These are phyloP conservation scores for Floccularia luteovirens DNA, from an alignment of 768 basidiomycete species.

Conservation along the genomic window DNA sequence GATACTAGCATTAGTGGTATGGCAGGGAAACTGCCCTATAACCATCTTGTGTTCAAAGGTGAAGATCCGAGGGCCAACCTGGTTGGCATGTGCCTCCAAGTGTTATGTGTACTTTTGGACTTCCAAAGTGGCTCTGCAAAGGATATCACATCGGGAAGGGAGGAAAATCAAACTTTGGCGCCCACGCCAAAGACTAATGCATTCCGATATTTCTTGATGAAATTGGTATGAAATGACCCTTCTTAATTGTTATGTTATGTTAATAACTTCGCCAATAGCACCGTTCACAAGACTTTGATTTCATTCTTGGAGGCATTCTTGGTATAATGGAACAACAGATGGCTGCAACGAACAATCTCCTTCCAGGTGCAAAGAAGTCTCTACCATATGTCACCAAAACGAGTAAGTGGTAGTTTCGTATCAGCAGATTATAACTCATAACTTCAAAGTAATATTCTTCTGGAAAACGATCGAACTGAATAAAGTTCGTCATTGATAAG, in stretches of 20 bases:
- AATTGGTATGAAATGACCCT: constrained; percentile 49
- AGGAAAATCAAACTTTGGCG: constrained; percentile 32
- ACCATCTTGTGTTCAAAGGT: constrained; percentile 86
- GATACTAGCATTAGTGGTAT: constrained; percentile 55
- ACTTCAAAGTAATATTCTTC: constrained; percentile 58
- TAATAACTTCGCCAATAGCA: constrained; percentile 44
- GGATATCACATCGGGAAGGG: constrained; percentile 35
- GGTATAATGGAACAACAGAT: constrained; percentile 71
- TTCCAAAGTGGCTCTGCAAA: constrained; percentile 74
- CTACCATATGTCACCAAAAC: constrained; percentile 79
- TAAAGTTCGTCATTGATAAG: constrained; percentile 45
- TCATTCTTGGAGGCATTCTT: constrained; percentile 68
- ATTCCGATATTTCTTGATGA: constrained; percentile 88
- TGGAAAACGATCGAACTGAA: constrained; percentile 94
- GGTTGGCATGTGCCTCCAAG: constrained; percentile 69
- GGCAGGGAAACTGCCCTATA: constrained; percentile 79
- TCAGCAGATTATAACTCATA: constrained; percentile 4
- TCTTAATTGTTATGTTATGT: constrained; percentile 5
- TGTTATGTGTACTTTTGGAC: constrained; percentile 69
- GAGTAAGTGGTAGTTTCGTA: constrained; percentile 38
- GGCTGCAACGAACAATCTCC: constrained; percentile 59
- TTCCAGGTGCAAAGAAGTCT: constrained; percentile 83
- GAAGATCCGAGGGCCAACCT: constrained; percentile 72
- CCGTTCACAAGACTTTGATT: constrained; percentile 82
- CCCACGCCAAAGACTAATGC: constrained; percentile 74